Percentiles rank a stretch among this genome's conserved stretches.
Conservation (phyloP, 257 asterid genomes). For the Jasminum sambac region DNA sequence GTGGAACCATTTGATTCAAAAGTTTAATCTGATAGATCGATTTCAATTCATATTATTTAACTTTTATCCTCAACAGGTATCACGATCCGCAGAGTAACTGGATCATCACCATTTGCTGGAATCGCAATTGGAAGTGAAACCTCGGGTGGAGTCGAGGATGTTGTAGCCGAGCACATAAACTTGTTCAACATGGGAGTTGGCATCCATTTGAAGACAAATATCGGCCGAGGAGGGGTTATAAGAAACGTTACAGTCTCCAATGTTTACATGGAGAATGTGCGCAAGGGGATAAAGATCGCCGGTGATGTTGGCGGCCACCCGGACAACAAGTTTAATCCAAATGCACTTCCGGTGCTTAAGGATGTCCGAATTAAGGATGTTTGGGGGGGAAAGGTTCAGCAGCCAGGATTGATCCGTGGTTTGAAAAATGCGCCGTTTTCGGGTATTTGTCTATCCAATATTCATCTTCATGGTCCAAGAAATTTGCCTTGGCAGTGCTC, state of each 20-base stretch:
- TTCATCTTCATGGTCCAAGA: conserved; percentile 44
- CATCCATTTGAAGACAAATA: conserved; percentile 74
- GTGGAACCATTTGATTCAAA: too few relatives aligned
- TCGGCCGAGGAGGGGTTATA: conserved; percentile 82
- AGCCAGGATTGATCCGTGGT: conserved; percentile 76
- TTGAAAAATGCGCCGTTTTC: conserved; percentile 61
- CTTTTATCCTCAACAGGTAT: too few relatives aligned
- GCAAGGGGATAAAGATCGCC: conserved; percentile 72
- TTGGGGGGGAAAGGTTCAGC: conserved; percentile 71
- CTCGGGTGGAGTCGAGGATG: conserved; percentile 74
- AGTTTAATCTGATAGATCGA: too few relatives aligned
- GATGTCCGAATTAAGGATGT: conserved; percentile 65
- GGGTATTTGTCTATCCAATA: conserved; percentile 72
- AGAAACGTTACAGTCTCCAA: conserved; percentile 68
- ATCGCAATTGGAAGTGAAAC: conserved; percentile 90
- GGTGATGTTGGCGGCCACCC: conserved; percentile 93
- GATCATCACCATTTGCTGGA: conserved; percentile 82
- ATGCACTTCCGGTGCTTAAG: conserved; percentile 73
- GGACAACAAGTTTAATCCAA: conserved; percentile 51
- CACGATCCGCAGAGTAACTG: conserved; percentile 64
- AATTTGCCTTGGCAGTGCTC: conserved; percentile 76
- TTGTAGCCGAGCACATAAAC: conserved; percentile 71
- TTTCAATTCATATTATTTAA: too few relatives aligned
- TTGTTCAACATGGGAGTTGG: conserved; percentile 74
- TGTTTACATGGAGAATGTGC: conserved; percentile 57